Evolutionary conservation across 495 filamentous ascomycete species (phyloP), one percentile per base, ranked within the genome.

Genomic region (Penicillium argentinense): DNA sequence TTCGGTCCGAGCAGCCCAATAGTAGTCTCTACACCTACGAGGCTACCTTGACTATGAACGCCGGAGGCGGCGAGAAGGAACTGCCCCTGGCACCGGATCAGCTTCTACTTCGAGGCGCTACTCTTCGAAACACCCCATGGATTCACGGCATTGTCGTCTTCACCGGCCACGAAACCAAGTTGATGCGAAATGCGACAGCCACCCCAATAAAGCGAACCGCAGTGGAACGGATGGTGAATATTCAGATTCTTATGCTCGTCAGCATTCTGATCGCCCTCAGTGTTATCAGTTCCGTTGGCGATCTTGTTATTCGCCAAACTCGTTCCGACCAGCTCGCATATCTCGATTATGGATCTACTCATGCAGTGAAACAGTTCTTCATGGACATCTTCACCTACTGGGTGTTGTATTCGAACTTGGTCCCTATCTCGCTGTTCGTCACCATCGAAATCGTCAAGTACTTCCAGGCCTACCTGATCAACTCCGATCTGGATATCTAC

Each of bases 11-110:
- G 67, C 95, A 97, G 66, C 95, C 95, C 14, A 99, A 99, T 73
- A 96, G 91, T 72, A 97, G 90, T 66, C 73, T 99, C 27, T 99
- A 99, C 62, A 99, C 95, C 3, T 99, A 97, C 63, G 95, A 99
- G 67, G 95, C 90, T 30, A 97, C 95, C 1, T 65, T 99, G 64
- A 97, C 91, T 1, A 88, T 97, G 79, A 84, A 88, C 51, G 80
- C 85, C 41, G 93, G 95, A 25, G 93, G 93, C 9, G 95, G 95
- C 6, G 95, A 99, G 73, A 97, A 96, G 68, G 95, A 97, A 60
- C 73, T 96, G 28, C 76, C 91, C 1, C 60, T 97, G 19, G 80
- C 81, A 39, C 89, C 89, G 0, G 88, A 93, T 57, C 86, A 92
- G 59, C 75, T 99, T 17, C 74, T 99, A 13, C 80, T 99, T 27